Percentiles rank a stretch among this genome's conserved stretches.
phyloP scores from a whole-genome alignment of 2,329 filamentous ascomycete species.

The Helicocarpus griseus region DNA sequence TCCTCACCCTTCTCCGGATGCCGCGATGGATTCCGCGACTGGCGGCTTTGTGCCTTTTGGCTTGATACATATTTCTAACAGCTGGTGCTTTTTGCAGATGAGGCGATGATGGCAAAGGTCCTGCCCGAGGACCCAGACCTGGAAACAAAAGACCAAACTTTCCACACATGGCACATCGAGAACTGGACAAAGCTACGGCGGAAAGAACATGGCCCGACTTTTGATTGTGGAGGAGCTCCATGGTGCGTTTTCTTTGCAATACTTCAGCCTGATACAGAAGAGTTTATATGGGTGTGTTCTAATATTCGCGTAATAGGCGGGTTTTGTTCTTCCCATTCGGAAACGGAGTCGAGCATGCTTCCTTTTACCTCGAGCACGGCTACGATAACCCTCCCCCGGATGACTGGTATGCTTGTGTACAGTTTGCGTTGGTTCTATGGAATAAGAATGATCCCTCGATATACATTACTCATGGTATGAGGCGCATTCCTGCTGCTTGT shows the following conservation, averaged over 20 bases:
- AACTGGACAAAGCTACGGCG: slow-evolving; percentile 68
- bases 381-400: slow-evolving; percentile 70
- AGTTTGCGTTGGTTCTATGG: slow-evolving; percentile 89
- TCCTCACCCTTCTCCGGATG: not conserved
- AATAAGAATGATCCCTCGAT: slow-evolving; percentile 88
- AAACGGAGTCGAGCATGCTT: slow-evolving; percentile 87
- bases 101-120: slow-evolving; percentile 74
- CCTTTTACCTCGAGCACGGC: slow-evolving; percentile 93
- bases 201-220: slow-evolving; percentile 80
- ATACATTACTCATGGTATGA: slow-evolving; percentile 61
- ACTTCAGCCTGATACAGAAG: not conserved
- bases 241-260: slow-evolving; percentile 51
- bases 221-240: slow-evolving; percentile 76
- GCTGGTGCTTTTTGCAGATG: slow-evolving; percentile 42
- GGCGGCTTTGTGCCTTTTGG: not conserved
- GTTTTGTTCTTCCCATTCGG: slow-evolving; percentile 92
- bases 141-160: slow-evolving; percentile 64
- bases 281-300: too few species aligned
- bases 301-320: too few species aligned
- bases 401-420: slow-evolving; percentile 93
- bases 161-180: slow-evolving; percentile 79
- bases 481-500: not conserved
- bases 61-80: not conserved
- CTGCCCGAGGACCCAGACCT: slow-evolving; percentile 70
- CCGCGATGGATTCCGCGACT: not conserved